Base-by-base conservation (phyloP, 1,139 yeast genomes). In the Saccharomyces hybrid region DNA sequence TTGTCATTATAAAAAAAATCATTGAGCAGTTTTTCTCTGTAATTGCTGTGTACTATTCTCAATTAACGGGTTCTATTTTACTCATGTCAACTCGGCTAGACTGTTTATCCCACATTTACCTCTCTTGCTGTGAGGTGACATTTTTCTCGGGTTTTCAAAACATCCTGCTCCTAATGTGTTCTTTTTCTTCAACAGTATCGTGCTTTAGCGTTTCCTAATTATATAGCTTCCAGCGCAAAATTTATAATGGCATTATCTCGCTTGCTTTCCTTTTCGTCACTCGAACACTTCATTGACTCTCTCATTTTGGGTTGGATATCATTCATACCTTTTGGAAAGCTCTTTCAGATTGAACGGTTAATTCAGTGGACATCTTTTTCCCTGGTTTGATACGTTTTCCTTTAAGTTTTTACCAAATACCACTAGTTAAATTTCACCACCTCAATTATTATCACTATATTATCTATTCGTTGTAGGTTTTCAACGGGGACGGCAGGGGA, bases 321-420 rank as follows among this genome's bases (percentile, higher is more conserved):
- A 38, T 55, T 80, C 95, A 77, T 83, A 88, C 95, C 95, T 93
- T 95, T 87, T 93, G 99, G 97, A 86, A 93, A 88, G 99, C 99
- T 83, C 96, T 93, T 86, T 95, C 99, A 77, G 97, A 88, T 87
- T 93, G 99, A 82, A 95, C 99, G 79, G 97, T 90, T 83, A 93
- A 90, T 87, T 93, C 99, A 80, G 98, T 88, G 78, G 98, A 95
- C 98, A 93, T 93, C 82, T 81, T 81, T 34, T 38, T 38, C 44
- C 44, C 44, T 38, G 44, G 44, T n/a, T 38, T 38, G 44, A 38
- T 38, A 38, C 44, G 44, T 16, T 38, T 38, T 38, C 7, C 44
- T 38, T 9, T 11, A 38, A 11, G 44, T 19, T 24, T 19, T 38
- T 24, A 38, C n/a, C 12, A 34, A 34, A 34, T 7, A 9, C 12